Base-by-base conservation (phyloP, 2,329 filamentous ascomycete species). In the Apiospora arundinis region DNA sequence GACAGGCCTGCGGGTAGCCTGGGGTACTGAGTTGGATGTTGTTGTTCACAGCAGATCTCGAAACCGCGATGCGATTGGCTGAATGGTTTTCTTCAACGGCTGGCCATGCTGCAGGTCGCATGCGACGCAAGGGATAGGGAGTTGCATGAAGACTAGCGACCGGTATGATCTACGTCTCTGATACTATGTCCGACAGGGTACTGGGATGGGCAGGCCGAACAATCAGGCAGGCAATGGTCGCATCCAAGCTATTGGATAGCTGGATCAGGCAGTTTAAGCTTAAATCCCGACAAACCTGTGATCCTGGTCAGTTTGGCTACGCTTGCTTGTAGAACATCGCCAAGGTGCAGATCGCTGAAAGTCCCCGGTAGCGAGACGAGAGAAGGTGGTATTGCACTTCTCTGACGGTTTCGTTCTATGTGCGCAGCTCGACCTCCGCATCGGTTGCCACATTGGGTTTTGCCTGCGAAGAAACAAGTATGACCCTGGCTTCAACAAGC, bases 81-180 rank as follows among this genome's bases (percentile, higher is more conserved):
- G 42, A 14, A 6, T 9, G 16, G 12, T 4, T 45, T 45, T 18
- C 42, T 45, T 45, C 42, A 5, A 1, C 42, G 14, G 32, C 32
- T 42, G 40, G 40, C 4, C 9, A 5, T 42, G 12, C 40, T 32
- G 32, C 32, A 32, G 6, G 3, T 32, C 40, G 40, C 2, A 14
- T 25, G 48, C 48, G 48, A 25, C n/a, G 48, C 48, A 52, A 52
- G 49, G 49, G 49, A 28, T 32, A 32, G 6, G 49, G 49, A 11
- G 49, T 16, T 18, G 49, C 5, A 25, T 23, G 25, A 25, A 14
- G 23, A 6, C 14, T 21, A 56, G 56, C 56, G 3, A 8, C 28
- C 56, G 28, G 56, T 63, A 63, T 63, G 56, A 63, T 63, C 56
- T 5, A n/a, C 56, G 28, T 63, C 56, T 63, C 56, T n/a, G 18